Evolutionary conservation across 2,329 filamentous ascomycete species (phyloP), one percentile per base, ranked within the genome.

Genomic region (Trichoderma simmonsii): DNA sequence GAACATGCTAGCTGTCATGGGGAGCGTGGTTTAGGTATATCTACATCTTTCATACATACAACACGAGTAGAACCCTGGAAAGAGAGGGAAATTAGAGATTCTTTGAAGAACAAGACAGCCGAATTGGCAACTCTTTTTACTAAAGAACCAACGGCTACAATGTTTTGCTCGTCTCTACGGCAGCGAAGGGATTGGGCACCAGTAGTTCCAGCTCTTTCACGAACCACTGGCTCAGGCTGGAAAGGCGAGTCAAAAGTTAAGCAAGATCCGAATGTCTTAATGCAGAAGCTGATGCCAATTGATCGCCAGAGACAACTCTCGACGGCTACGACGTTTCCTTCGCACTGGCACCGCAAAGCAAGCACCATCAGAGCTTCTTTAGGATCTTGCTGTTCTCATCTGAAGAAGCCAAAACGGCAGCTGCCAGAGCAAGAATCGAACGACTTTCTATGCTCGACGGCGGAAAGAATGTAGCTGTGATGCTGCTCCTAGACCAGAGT

Each of bases 281-380:
- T 34, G 73, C 39, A 75, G 54, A 39, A 56, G 71, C 71, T 56
- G 54, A 60, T 18, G 21, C 8, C 21, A 18, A 26, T 54, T 54
- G 21, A 32, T 70, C n/a, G 51, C 51, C 61, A 87, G 86, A 87
- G 76, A 75, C 76, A 4, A 78, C 76, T 18, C 77, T 88, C 3
- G 75, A 78, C 18, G 81, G 80, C 2, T 83, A 87, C 73, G 86
- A 88, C 73, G 75, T 87, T 34, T 83, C 83, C 15, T 79, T 88
- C 48, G 78, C 79, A 4, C 69, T 85, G 24, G 65, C 60, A 9
- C 21, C 68, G 57, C 71, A 43, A 24, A 48, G 30, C 34, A 12
- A 3, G 8, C 28, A 28, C 11, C 34, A 18, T 8, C 21, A 14
- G 3, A 56, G 36, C n/a, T 60, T 26, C 51, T 81, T 85, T 62